phyloP scores from a whole-genome alignment of 2,329 filamentous ascomycete species.

The Sporothrix pseudoabietina region DNA sequence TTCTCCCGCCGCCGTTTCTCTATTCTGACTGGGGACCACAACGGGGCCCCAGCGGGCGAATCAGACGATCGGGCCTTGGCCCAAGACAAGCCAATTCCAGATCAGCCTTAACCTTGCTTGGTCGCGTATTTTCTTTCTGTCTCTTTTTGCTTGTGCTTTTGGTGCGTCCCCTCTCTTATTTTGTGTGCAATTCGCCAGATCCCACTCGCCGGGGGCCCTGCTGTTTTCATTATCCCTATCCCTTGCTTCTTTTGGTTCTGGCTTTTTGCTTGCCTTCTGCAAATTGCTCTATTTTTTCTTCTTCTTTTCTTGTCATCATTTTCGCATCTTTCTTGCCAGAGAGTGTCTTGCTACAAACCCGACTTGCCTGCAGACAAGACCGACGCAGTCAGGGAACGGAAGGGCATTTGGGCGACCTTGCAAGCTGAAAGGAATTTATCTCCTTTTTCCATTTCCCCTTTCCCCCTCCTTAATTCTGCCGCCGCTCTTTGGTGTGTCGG shows the following conservation, averaged over 20 bases:
- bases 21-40: neutral
- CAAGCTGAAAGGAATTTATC: neutral
- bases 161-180: constrained; percentile 3
- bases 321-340: neutral
- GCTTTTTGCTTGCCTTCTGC: neutral
- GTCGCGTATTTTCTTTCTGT: constrained; percentile 22
- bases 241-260: neutral
- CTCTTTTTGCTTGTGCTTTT: constrained; percentile 17
- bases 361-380: constrained; percentile 5
- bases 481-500: constrained; percentile 2
- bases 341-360: neutral
- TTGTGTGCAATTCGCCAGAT: constrained; percentile 23
- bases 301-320: neutral
- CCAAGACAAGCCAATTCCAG: constrained; percentile 28
- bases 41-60: constrained; percentile 7
- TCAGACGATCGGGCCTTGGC: constrained; percentile 22
- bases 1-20: neutral
- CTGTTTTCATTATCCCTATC: constrained; percentile 7
- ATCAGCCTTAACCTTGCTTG: constrained; percentile 27
- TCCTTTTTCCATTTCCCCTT: constrained; percentile 21
- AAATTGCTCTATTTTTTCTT: neutral
- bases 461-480: constrained; percentile 27
- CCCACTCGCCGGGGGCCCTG: neutral
- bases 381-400: neutral
- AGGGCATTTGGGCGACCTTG: neutral